Evolutionary conservation across 331 rosid genomes (phyloP).

Genomic region (Quercus tomentella): DNA sequence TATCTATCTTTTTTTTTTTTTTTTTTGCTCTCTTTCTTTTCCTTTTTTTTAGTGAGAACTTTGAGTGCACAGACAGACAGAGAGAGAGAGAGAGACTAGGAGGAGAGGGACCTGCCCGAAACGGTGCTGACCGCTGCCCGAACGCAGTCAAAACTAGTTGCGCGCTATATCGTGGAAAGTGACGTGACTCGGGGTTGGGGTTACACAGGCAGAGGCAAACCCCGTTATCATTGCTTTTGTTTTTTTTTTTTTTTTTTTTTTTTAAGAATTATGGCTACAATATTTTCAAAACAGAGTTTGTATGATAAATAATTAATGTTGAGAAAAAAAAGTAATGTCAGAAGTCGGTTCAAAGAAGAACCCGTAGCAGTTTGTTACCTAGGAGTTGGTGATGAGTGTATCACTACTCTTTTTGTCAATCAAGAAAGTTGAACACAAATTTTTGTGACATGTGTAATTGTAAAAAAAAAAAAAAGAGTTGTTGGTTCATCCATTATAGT

Average conservation of each 20-base stretch:
- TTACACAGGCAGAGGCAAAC: constrained; percentile 22
- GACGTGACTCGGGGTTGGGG: constrained; percentile 56
- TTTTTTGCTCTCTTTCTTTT: background rate
- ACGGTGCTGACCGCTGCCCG: constrained; percentile 93
- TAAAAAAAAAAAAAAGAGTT: no score
- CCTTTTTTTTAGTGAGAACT: constrained; percentile 40
- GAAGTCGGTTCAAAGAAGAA: rapidly evolving
- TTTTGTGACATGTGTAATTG: no score
- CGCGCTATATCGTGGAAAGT: constrained; percentile 79
- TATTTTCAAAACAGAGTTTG: no score
- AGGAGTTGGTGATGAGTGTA: no score
- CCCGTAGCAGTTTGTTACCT: no score
- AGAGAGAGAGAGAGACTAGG: constrained; percentile 7
- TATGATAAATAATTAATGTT: no score
- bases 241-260: no score
- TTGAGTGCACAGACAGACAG: constrained; percentile 41
- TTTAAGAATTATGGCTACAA: rapidly evolving
- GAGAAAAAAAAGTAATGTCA: rapidly evolving
- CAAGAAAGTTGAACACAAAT: no score
- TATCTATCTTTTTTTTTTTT: constrained; percentile 22
- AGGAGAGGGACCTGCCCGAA: constrained; percentile 49
- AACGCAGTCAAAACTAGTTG: constrained; percentile 68
- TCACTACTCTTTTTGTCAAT: no score
- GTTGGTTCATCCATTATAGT: no score
- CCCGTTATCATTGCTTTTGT: constrained; percentile 26